These are phyloP conservation scores for Lachancea meyersii DNA, from an alignment of 805 yeast genomes.

Conservation along the genomic window DNA sequence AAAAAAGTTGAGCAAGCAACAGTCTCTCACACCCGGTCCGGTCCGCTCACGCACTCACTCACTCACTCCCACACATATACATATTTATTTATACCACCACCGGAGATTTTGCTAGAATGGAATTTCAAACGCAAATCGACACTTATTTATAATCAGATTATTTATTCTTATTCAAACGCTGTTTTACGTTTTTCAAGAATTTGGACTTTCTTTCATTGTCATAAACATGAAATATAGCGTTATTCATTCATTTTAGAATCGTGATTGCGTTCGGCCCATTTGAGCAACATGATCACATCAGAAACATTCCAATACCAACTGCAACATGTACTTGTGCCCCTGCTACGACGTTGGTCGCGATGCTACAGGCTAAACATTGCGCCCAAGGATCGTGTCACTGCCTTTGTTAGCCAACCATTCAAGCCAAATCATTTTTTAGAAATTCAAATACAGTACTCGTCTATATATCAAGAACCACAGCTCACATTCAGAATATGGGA, in stretches of 20 bases:
- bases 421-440: conserved; percentile 11
- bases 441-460: conserved; percentile 16
- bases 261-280: too few species aligned
- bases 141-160: conserved; percentile 3
- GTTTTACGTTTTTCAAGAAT: background rate
- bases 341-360: conserved; percentile 1
- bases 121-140: background rate
- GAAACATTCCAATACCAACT: conserved; percentile 3
- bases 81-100: background rate
- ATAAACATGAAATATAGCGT: too few species aligned
- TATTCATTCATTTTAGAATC: too few species aligned
- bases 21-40: background rate
- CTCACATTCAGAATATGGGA: conserved; percentile 19
- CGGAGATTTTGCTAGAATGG: background rate
- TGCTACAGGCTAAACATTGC: background rate
- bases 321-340: background rate
- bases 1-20: background rate
- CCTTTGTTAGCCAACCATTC: background rate
- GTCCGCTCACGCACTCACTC: background rate
- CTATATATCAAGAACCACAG: conserved; percentile 22
- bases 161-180: conserved; percentile 4
- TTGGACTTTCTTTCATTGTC: background rate
- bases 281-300: background rate
- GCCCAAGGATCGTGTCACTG: background rate
- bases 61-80: background rate